Evolutionary conservation across 495 filamentous ascomycete species (phyloP), one percentile per base, ranked within the genome.

Genomic region (Hypoxylon intermedium): DNA sequence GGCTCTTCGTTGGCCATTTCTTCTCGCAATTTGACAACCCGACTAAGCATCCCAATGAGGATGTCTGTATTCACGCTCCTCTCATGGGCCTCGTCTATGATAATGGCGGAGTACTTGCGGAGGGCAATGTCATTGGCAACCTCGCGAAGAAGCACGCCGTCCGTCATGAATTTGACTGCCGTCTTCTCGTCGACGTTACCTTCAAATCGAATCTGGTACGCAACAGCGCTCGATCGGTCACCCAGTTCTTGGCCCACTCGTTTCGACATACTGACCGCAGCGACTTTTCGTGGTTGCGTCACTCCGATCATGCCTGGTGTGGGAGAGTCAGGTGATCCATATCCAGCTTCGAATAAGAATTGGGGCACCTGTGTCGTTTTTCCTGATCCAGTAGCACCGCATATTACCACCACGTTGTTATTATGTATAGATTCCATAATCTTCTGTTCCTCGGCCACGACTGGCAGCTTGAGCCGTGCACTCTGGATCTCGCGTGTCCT

Each of bases 11-110:
- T 67, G 0, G 75, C 72, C 61, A 81, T 53, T 16, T 79, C 75
- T 13, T 72, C 67, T 44, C 79, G 75, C 49, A 97, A 73, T 50
- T 91, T 89, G 9, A 97, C 88, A 16, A 97, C 93, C 66, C 94
- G 84, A 67, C 92, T 97, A 42, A 97, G 83, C 85, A 99, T 93
- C 9, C 94, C 93, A 65, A 99, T 92, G 21, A 98, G 79, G 50
- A 99, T 96, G 72, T 98, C 95, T 11, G 95, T 98, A 67, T 99
- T 98, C 54, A 96, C 88, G 67, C 92, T 97, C 65, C 95, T 85
- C 68, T 99, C 95, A 77, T 99, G 95, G 9, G 95, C 95, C 75
- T 99, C 95, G 71, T 99, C 95, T 66, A 99, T 91, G 37, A 99
- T 82, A 37, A 99, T 88, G 36, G 88, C 86, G 2, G 93, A 97